Conservation (phyloP, 2,329 filamentous ascomycete genomes). For the Clonostachys chloroleuca region DNA sequence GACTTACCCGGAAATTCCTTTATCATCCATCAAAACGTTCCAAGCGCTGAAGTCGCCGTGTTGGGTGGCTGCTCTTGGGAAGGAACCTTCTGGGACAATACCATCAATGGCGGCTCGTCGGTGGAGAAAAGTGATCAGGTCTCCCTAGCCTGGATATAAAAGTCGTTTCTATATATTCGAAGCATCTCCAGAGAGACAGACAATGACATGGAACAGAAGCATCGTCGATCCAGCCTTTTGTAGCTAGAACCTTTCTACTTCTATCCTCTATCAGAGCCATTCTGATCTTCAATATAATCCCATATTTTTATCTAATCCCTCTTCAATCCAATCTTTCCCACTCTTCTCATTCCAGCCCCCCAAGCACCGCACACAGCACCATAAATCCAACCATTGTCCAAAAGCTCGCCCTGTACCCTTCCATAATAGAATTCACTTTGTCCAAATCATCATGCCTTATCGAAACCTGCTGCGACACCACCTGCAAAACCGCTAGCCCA, state of each 20-base stretch:
- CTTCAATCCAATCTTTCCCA: constrained; percentile 42
- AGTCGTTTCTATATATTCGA: no score
- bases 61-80: neutral
- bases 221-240: no score
- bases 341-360: constrained; percentile 31
- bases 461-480: constrained; percentile 33
- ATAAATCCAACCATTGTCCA: constrained; percentile 46
- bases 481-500: constrained; percentile 39
- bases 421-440: constrained; percentile 27
- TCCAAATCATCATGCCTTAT: constrained; percentile 17
- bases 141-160: neutral
- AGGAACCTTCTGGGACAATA: neutral
- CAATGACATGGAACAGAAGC: no score
- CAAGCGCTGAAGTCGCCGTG: neutral
- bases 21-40: neutral
- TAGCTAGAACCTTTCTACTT: no score
- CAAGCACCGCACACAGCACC: constrained; percentile 29
- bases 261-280: no score
- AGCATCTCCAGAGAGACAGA: no score
- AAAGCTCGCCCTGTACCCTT: constrained; percentile 44
- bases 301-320: constrained; percentile 15
- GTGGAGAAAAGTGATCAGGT: neutral
- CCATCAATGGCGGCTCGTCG: neutral
- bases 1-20: neutral
- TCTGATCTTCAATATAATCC: no score